Base-by-base conservation (phyloP, 23 red algal species). In the Rhodosorus marinus region DNA sequence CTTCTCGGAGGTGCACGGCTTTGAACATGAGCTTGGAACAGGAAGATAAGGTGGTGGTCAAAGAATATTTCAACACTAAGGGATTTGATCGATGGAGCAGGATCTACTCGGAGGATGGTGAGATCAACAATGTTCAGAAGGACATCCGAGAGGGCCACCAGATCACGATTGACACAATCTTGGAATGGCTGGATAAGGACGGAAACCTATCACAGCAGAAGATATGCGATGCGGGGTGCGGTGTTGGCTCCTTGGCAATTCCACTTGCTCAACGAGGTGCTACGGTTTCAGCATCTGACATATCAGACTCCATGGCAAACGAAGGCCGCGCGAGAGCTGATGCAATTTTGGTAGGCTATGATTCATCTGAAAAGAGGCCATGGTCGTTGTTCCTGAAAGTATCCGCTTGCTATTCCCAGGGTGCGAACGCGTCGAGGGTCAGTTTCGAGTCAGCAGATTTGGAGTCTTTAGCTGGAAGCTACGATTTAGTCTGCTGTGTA, bases 1-100 rank as follows among this genome's bases (percentile, higher is more conserved):
- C 11, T 17, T 11, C 38, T 43, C 38, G 11, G 38, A 11, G 38
- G 11, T 17, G 17, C 11, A 17, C 38, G 38, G 38, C 17, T 11
- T 17, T 11, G 17, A 43, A 43, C 38, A 17, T 43, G 38, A 17
- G 38, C 38, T 11, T 17, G 38, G 11, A 43, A 43, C 11, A 43
- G 38, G 78, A 84, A 40, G 88, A 95, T 51, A 95, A 95, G 59
- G 33, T 70, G 26, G 57, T 60, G 4, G 88, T 95, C 11, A 69
- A 50, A 14, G 70, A 95, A 4, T 95, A 95, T 57, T 95, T 95
- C 48, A 83, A 84, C 53, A 95, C 64, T 52, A 59, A 26, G n/a
- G 88, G 88, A 3, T 95, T 95, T 57, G 88, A 84, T 24, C 77
- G 88, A 20, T 95, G 88, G 88, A 82, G 72, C 47, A 63, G 60